Percentiles rank a stretch among this genome's conserved stretches.
Evolutionary conservation across 2,329 filamentous ascomycete genomes (phyloP).

Genomic region (Fusarium transvaalense): DNA sequence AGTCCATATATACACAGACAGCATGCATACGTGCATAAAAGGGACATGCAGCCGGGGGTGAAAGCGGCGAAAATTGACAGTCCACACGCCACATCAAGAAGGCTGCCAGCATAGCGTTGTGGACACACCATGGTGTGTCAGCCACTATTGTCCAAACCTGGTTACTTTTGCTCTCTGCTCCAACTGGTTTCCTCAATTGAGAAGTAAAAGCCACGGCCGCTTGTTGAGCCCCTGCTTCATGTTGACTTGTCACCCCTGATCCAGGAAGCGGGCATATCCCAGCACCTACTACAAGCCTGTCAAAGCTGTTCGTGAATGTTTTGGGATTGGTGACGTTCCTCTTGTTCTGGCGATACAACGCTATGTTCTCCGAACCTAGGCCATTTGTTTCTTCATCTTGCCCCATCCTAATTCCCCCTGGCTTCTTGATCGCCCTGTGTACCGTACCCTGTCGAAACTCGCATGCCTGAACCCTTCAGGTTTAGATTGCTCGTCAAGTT

Average conservation of each 20-base stretch:
- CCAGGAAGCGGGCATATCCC: conserved; percentile 42
- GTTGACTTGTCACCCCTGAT: conserved; percentile 44
- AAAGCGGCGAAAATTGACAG: conserved; percentile 35
- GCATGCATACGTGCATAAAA: conserved; percentile 25
- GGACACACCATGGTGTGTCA: conserved; percentile 44
- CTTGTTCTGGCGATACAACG: conserved; percentile 43
- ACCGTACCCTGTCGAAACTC: conserved; percentile 49
- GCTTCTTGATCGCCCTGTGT: conserved; percentile 49
- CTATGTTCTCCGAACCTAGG: conserved; percentile 41
- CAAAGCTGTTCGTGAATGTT: conserved; percentile 42
- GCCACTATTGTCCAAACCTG: conserved; percentile 25
- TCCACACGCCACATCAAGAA: conserved; percentile 34
- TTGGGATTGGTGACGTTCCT: conserved; percentile 47
- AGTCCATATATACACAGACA: conserved; percentile 20
- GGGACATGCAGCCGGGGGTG: conserved; percentile 32
- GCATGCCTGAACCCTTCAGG: conserved; percentile 48
- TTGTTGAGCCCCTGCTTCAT: conserved; percentile 46
- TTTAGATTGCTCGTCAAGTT: conserved; percentile 48
- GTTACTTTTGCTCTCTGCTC: conserved; percentile 29
- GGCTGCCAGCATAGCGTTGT: conserved; percentile 16
- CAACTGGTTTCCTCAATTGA: conserved; percentile 47
- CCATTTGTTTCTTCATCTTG: conserved; percentile 49
- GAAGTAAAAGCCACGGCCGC: conserved; percentile 44
- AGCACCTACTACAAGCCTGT: conserved; percentile 48
- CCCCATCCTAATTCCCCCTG: conserved; percentile 42